Conservation (phyloP, 495 filamentous ascomycete genomes). For the Halenospora varia region DNA sequence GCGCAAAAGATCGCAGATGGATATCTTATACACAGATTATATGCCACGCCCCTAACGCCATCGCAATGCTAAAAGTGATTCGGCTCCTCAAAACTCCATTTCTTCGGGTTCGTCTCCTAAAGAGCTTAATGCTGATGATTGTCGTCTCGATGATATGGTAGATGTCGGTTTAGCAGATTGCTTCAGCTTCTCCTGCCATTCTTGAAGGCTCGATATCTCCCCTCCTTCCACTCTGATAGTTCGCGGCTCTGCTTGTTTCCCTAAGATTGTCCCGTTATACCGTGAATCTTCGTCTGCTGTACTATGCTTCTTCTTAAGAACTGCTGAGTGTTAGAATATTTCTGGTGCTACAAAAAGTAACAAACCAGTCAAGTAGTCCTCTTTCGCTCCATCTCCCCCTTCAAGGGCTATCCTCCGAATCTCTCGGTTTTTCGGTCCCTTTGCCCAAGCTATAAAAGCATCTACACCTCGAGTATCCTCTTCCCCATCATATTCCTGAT, state of each 20-base stretch:
- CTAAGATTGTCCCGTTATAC: conserved; percentile 75
- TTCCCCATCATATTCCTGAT: conserved; percentile 36
- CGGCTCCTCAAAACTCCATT: conserved; percentile 20
- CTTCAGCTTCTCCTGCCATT: conserved; percentile 50
- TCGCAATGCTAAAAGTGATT: conserved; percentile 20
- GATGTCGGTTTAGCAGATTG: conserved; percentile 14
- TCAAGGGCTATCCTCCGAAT: conserved; percentile 63
- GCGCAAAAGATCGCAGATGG: background rate
- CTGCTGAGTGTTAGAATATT: conserved; percentile 26
- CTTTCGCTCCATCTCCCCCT: conserved; percentile 45
- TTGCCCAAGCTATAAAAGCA: conserved; percentile 69
- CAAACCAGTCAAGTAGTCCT: conserved; percentile 69
- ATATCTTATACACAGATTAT: conserved; percentile 14
- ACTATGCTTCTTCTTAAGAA: conserved; percentile 79
- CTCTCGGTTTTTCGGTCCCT: conserved; percentile 61
- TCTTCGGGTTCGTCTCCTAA: conserved; percentile 33
- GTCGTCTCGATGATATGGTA: conserved; percentile 31
- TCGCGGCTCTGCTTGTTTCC: conserved; percentile 62
- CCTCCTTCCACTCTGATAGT: conserved; percentile 70
- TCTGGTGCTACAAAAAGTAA: background rate
- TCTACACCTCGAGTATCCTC: conserved; percentile 75
- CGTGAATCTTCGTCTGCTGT: conserved; percentile 78
- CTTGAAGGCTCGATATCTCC: conserved; percentile 55
- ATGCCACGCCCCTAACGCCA: conserved; percentile 15
- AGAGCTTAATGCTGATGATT: conserved; percentile 49